Conservation (phyloP, 192 early-diverging fungal genomes). For the Cladochytrium replicatum region DNA sequence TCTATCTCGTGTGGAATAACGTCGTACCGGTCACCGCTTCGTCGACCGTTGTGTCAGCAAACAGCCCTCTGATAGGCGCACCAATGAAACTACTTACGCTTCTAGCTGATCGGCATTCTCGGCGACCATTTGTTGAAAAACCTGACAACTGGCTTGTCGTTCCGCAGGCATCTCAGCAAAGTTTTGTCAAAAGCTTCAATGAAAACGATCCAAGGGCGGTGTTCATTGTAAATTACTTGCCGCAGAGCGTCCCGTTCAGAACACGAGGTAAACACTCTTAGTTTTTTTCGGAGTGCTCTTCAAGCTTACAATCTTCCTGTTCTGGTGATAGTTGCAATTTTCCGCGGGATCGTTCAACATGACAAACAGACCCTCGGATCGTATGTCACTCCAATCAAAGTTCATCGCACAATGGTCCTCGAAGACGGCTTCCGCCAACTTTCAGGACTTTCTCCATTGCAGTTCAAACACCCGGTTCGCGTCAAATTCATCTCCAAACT, state of each 20-base stretch:
- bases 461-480: conserved; percentile 29
- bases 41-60: too few relatives aligned
- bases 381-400: neutral
- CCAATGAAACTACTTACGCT: neutral
- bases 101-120: neutral
- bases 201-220: neutral
- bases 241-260: neutral
- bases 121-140: neutral
- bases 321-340: neutral
- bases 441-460: conserved; percentile 7
- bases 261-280: neutral
- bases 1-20: too few relatives aligned
- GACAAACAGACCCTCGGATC: neutral
- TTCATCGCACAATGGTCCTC: conserved; percentile 11
- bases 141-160: neutral
- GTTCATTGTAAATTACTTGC: neutral
- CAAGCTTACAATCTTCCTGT: neutral
- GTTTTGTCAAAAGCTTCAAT: neutral
- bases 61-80: neutral
- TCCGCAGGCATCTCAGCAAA: neutral
- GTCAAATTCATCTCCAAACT: conserved; percentile 26
- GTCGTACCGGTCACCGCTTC: too few relatives aligned
- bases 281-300: neutral
- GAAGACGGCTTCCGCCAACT: conserved; percentile 32
- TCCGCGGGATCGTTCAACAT: neutral